Evolutionary conservation across 257 asterid genomes (phyloP), one percentile per base, ranked within the genome.

Genomic region (Handroanthus guayacan): DNA sequence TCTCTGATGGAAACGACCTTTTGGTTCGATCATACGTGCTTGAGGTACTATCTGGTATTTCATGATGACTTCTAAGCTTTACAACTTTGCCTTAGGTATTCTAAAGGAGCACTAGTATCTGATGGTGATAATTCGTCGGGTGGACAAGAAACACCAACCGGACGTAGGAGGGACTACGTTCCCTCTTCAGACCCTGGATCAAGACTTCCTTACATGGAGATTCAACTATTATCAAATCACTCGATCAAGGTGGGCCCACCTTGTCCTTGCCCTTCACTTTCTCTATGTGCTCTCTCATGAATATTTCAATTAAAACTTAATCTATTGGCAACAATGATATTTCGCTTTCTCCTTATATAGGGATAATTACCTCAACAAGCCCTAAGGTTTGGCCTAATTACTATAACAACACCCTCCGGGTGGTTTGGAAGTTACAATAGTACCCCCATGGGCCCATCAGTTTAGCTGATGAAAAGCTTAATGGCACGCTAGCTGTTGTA

Each of bases 151-250:
- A 68, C 79, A 39, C 94, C 98, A 17, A 86, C 91, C 47, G 99
- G 99, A 13, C 91, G 97, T 37, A 88, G 98, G 79, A 86, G 94
- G 85, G 97, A 87, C 67, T 95, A 90, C 55, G 63, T 90, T 67
- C 96, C 99, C 20, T 92, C 94, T 11, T 82, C 95, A 8, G 83
- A 80, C 71, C 98, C 97, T 16, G 98, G 99, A 74, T 88, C 96
- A 67, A 89, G 87, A 79, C 72, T 95, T 78, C 98, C 98, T 71
- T 98, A 95, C 50, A 92, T 91, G 89, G 85, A 80, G 38, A 81
- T 95, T 81, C 87, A 65, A 57, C 70, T 80, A 66, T 78, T 88
- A 78, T 84, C 93, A 36, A 54, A 79, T 41, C 60, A 31, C 39
- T 69, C 82, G 39, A 83, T 58, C 62, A 64, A 88, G 93, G 97